Percentiles rank a stretch among this genome's conserved stretches.
Evolutionary conservation across 257 asterid species (phyloP).

Genomic region (Nicotiana undulata): DNA sequence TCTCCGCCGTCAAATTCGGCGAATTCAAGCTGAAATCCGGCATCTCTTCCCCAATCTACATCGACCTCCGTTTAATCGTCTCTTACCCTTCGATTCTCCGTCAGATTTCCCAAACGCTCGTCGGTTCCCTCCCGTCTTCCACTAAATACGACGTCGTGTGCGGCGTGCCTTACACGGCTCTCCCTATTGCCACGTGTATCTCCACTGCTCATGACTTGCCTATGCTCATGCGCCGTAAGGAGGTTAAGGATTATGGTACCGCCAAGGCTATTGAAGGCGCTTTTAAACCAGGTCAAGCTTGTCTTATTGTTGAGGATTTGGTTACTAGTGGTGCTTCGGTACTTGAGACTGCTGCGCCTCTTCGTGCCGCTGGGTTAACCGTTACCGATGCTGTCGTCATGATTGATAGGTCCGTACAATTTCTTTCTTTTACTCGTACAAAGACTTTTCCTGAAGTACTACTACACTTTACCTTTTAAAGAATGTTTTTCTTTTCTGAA

Average conservation of each 20-base stretch:
- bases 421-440: background rate
- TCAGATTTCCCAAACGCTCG: constrained; percentile 63
- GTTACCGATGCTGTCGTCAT: constrained; percentile 89
- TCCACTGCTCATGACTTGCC: constrained; percentile 54
- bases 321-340: constrained; percentile 95
- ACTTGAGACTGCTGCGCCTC: constrained; percentile 83
- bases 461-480: no score
- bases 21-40: constrained; percentile 93
- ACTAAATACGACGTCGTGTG: constrained; percentile 65
- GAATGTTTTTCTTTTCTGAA: no score
- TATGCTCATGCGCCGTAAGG: constrained; percentile 95
- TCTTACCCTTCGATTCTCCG: constrained; percentile 78
- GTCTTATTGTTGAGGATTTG: constrained; percentile 83
- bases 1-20: constrained; percentile 94
- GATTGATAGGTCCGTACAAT: constrained; percentile 62
- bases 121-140: constrained; percentile 52
- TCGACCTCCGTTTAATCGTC: constrained; percentile 90
- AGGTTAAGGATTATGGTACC: constrained; percentile 90
- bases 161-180: constrained; percentile 96
- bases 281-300: constrained; percentile 38
- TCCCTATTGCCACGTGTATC: constrained; percentile 87
- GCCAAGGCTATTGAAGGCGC: constrained; percentile 87
- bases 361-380: constrained; percentile 69
- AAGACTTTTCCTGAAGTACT: no score
- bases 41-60: constrained; percentile 86